phyloP scores from a whole-genome alignment of 257 asterid species.

The Nicotiana benthamiana region DNA sequence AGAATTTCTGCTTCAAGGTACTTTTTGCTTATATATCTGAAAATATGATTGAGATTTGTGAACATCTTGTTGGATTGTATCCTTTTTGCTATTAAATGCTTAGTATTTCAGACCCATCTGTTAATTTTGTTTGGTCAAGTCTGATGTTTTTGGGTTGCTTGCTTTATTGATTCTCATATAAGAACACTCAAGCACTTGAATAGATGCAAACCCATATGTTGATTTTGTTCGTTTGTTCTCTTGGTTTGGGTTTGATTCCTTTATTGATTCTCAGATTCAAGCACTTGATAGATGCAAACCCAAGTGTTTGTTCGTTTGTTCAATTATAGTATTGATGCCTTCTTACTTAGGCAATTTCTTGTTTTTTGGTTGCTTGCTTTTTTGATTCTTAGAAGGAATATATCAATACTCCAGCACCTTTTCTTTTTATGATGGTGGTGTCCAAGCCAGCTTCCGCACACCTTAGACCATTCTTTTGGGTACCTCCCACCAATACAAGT shows the following conservation, averaged over 20 bases:
- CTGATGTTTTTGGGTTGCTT: not conserved
- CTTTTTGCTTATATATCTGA: not conserved
- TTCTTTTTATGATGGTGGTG: too few relatives aligned
- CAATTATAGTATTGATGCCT: not conserved
- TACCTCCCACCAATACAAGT: too few relatives aligned
- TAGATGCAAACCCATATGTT: not conserved
- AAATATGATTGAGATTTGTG: not conserved
- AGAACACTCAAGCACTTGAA: not conserved
- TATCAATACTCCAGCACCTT: not conserved
- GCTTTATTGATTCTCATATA: too few relatives aligned
- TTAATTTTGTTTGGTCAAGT: not conserved
- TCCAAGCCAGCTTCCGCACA: too few relatives aligned
- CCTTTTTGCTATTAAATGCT: not conserved
- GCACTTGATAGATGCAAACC: too few relatives aligned
- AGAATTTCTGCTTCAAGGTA: not conserved
- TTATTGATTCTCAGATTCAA: not conserved
- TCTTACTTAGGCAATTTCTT: not conserved
- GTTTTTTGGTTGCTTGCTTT: not conserved
- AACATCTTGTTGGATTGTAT: not conserved
- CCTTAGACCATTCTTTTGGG: too few relatives aligned
- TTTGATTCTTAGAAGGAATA: not conserved
- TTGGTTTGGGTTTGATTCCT: not conserved
- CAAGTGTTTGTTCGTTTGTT: too few relatives aligned
- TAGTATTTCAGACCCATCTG: not conserved
- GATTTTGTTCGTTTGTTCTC: not conserved